A percentile compares a stretch with the other conserved stretches of the same genome.
Conservation (phyloP, 1,139 yeast species). For the Suhomyces chickasaworum region DNA sequence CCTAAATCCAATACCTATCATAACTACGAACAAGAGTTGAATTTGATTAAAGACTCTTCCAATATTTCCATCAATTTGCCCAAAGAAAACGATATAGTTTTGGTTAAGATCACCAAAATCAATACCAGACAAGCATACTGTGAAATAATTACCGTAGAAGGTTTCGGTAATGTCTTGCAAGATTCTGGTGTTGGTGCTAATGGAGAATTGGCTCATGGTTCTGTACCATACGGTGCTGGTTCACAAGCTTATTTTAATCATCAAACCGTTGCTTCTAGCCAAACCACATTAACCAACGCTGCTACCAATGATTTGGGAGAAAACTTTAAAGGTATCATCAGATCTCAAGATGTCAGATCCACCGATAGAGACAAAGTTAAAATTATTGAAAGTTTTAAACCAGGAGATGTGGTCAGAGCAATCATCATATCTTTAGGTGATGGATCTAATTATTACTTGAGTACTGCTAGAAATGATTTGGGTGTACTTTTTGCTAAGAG, state of each 20-base stretch:
- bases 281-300: conserved; percentile 36
- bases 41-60: conserved; percentile 19
- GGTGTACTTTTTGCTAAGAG: conserved; percentile 91
- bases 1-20: conserved; percentile 36
- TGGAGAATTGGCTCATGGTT: conserved; percentile 49
- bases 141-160: conserved; percentile 81
- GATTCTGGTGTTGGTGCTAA: conserved; percentile 72
- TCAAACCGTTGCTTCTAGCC: conserved; percentile 50
- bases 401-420: conserved; percentile 93
- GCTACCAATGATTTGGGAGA: conserved; percentile 77
- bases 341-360: conserved; percentile 86
- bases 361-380: conserved; percentile 89
- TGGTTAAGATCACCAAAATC: conserved; percentile 73
- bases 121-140: conserved; percentile 72
- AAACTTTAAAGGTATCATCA: conserved; percentile 83
- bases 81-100: conserved; percentile 79
- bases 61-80: conserved; percentile 61
- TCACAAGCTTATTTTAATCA: conserved; percentile 46
- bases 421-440: conserved; percentile 85
- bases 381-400: conserved; percentile 75
- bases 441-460: conserved; percentile 84
- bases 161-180: conserved; percentile 54
- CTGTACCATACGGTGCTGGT: conserved; percentile 52
- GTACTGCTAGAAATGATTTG: conserved; percentile 87
- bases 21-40: conserved; percentile 30